These are phyloP conservation scores for Phytophthora tubulina DNA, from an alignment of 352 stramenopile species.

Conservation along the genomic window DNA sequence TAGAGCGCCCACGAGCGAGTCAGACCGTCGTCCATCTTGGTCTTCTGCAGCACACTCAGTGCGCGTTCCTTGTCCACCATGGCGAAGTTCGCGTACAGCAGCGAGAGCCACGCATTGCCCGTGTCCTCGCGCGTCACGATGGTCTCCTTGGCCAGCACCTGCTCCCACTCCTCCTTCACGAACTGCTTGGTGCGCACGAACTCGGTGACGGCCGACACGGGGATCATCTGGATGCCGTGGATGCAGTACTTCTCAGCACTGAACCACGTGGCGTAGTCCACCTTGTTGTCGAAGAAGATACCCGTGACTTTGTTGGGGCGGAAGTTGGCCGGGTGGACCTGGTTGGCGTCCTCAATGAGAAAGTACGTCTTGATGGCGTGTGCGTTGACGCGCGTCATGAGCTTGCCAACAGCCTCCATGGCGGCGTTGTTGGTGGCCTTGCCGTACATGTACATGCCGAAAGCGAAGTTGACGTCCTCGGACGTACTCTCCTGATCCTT, in stretches of 20 bases:
- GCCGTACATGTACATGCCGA: conserved; percentile 61
- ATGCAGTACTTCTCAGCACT: conserved; percentile 79
- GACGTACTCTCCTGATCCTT: conserved; percentile 80
- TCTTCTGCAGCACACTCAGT: conserved; percentile 59
- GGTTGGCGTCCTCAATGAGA: conserved; percentile 56
- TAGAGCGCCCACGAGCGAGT: conserved; percentile 79
- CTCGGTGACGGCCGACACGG: conserved; percentile 68
- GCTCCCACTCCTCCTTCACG: conserved; percentile 68
- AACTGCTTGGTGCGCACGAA: conserved; percentile 65
- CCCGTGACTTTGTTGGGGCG: conserved; percentile 77
- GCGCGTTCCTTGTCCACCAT: conserved; percentile 62
- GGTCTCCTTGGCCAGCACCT: conserved; percentile 58
- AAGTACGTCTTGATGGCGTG: conserved; percentile 73
- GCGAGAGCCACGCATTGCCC: conserved; percentile 54
- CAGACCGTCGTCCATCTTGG: conserved; percentile 77
- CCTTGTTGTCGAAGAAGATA: conserved; percentile 85
- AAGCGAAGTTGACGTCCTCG: conserved; percentile 78
- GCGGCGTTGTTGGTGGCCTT: conserved; percentile 51
- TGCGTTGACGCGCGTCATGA: conserved; percentile 64
- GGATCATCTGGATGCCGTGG: conserved; percentile 87
- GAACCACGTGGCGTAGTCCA: conserved; percentile 83
- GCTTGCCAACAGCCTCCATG: conserved; percentile 46
- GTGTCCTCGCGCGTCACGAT: conserved; percentile 60
- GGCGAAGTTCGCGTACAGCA: conserved; percentile 74
- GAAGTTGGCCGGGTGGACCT: conserved; percentile 60